phyloP scores from a whole-genome alignment of 2,329 filamentous ascomycete species.

The Talaromyces sp. region DNA sequence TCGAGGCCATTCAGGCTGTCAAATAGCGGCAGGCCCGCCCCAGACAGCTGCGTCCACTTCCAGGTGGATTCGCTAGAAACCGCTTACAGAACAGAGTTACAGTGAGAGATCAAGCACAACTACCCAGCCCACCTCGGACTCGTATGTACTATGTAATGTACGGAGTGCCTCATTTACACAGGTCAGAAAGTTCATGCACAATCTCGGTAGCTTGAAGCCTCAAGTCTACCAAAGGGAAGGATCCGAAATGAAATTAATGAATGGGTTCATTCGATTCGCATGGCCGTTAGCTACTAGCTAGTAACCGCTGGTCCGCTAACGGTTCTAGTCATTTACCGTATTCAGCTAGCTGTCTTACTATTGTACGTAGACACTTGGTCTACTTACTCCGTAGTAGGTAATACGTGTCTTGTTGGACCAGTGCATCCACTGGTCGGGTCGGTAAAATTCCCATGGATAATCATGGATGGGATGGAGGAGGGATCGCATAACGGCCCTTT shows the following conservation, averaged over 20 bases:
- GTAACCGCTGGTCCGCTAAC: background rate
- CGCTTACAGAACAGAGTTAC: background rate
- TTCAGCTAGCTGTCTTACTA: background rate
- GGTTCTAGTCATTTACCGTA: conserved; percentile 11
- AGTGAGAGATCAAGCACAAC: background rate
- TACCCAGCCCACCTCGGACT: background rate
- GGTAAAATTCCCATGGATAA: conserved; percentile 2
- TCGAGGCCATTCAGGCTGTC: background rate
- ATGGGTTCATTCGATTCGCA: background rate
- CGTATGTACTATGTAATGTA: background rate
- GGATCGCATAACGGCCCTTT: background rate
- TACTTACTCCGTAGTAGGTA: background rate
- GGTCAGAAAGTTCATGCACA: background rate
- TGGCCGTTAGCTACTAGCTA: background rate
- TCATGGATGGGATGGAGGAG: background rate
- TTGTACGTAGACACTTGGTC: background rate
- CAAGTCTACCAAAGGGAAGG: background rate
- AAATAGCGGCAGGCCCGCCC: background rate
- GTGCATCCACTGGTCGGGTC: background rate
- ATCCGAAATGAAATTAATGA: conserved; percentile 5
- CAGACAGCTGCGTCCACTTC: background rate
- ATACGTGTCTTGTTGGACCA: background rate
- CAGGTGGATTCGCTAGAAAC: background rate
- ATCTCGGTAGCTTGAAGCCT: conserved; percentile 1
- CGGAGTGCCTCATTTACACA: background rate